phyloP scores from a whole-genome alignment of 768 basidiomycete genomes.

The Favolaschia claudopus region DNA sequence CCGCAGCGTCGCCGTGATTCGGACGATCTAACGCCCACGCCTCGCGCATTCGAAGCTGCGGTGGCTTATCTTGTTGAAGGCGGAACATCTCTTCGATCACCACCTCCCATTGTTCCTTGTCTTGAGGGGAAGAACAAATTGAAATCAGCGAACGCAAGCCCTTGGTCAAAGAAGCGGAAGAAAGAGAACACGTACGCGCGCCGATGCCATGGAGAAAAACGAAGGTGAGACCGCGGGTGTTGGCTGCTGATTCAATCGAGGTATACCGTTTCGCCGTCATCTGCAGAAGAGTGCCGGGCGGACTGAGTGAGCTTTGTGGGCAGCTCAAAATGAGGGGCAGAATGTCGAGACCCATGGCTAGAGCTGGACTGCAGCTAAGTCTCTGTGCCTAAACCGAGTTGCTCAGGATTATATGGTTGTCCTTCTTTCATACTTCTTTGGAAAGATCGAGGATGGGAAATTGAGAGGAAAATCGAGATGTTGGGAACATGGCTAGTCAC shows the following conservation, averaged over 20 bases:
- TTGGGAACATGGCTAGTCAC: no score
- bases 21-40: conserved; percentile 12
- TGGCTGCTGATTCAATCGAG: background rate
- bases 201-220: conserved; percentile 12
- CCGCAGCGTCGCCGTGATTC: conserved; percentile 9
- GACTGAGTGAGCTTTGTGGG: conserved; percentile 6
- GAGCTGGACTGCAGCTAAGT: conserved; percentile 1
- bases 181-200: background rate
- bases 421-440: no score
- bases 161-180: no score
- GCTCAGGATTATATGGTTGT: background rate
- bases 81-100: conserved; percentile 3
- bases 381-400: background rate
- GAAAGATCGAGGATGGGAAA: no score
- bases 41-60: conserved; percentile 1
- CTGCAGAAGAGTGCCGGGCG: conserved; percentile 2
- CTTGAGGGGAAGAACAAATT: background rate
- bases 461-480: no score
- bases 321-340: conserved; percentile 6
- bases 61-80: no score
- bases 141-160: background rate
- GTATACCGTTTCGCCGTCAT: conserved; percentile 15
- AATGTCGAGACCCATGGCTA: conserved; percentile 9
- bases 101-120: conserved; percentile 7
- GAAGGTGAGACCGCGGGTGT: conserved; percentile 1